A percentile compares a stretch with the other conserved stretches of the same genome.
phyloP scores from a whole-genome alignment of 2,329 filamentous ascomycete genomes.

The Claviceps humidiphila region DNA sequence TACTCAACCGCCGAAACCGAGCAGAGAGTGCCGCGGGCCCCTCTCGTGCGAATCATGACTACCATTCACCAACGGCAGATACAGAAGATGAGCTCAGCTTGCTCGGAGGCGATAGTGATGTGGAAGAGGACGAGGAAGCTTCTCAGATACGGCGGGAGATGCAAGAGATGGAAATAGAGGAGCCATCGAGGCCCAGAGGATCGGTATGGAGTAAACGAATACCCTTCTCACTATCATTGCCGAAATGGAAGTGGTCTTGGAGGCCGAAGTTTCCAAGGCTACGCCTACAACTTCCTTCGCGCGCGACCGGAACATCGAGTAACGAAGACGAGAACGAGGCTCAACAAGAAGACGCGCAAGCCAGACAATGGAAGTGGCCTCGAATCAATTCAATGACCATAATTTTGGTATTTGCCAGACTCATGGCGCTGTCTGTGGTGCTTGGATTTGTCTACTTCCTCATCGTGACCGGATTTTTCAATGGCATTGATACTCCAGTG shows the following conservation, averaged over 20 bases:
- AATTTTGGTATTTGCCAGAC: slow-evolving; percentile 54
- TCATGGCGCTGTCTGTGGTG: slow-evolving; percentile 64
- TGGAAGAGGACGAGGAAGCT: slow-evolving; percentile 37
- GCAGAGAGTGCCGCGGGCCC: slow-evolving; percentile 28
- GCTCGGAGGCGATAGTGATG: slow-evolving; percentile 34
- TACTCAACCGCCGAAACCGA: slow-evolving; percentile 38
- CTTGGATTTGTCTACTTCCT: slow-evolving; percentile 69
- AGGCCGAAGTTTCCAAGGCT: slow-evolving; percentile 38
- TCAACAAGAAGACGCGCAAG: slow-evolving; percentile 10
- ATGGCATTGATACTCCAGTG: slow-evolving; percentile 47
- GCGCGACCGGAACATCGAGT: slow-evolving; percentile 14
- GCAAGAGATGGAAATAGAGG: slow-evolving; percentile 78
- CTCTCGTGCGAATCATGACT: slow-evolving; percentile 40
- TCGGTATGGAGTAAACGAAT: slow-evolving; percentile 43
- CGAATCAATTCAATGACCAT: slow-evolving; percentile 28
- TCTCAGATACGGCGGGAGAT: slow-evolving; percentile 66
- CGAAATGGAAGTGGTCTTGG: slow-evolving; percentile 43
- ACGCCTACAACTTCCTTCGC: slow-evolving; percentile 33
- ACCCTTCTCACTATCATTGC: slow-evolving; percentile 36
- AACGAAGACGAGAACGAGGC: slow-evolving; percentile 7
- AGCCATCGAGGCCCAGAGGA: slow-evolving; percentile 37
- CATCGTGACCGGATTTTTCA: slow-evolving; percentile 75
- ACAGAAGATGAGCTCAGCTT: slow-evolving; percentile 52
- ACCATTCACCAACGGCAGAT: slow-evolving; percentile 72
- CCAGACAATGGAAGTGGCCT: slow-evolving; percentile 19